Evolutionary conservation across 371 early-diverging fungal species (phyloP).

Genomic region (Polyrhizophydium stewartii): DNA sequence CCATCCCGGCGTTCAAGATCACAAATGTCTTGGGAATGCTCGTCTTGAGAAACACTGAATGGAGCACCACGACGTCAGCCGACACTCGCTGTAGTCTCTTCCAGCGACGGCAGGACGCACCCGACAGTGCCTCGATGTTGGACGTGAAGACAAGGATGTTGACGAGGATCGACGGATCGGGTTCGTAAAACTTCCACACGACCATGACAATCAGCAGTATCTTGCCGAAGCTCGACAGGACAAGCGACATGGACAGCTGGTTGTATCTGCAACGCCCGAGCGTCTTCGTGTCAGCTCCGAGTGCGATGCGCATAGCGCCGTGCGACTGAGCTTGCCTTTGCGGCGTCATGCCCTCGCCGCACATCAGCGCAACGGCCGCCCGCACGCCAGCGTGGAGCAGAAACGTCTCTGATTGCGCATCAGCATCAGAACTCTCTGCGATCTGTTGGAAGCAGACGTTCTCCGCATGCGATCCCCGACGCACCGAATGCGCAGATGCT

Average conservation of each 20-base stretch:
- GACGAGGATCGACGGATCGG: slow-evolving; percentile 80
- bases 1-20: neutral
- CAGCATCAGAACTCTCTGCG: neutral
- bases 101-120: too few species aligned
- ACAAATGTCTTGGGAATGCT: neutral
- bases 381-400: neutral
- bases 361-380: too few species aligned
- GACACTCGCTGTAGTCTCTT: neutral
- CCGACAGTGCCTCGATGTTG: slow-evolving; percentile 80
- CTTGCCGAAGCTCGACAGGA: slow-evolving; percentile 87
- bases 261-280: too few species aligned
- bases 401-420: slow-evolving; percentile 2
- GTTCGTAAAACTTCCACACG: slow-evolving; percentile 87
- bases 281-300: too few species aligned
- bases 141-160: slow-evolving; percentile 75
- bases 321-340: too few species aligned
- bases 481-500: slow-evolving; percentile 67
- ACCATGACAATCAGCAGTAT: slow-evolving; percentile 86
- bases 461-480: neutral
- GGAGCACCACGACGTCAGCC: neutral
- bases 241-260: slow-evolving; percentile 38
- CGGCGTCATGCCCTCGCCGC: too few species aligned
- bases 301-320: too few species aligned
- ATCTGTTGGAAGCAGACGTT: neutral
- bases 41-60: slow-evolving; percentile 1